Evolutionary conservation across 352 stramenopile species (phyloP), one percentile per base, ranked within the genome.

Genomic region (Globisporangium rhizosaccharum): DNA sequence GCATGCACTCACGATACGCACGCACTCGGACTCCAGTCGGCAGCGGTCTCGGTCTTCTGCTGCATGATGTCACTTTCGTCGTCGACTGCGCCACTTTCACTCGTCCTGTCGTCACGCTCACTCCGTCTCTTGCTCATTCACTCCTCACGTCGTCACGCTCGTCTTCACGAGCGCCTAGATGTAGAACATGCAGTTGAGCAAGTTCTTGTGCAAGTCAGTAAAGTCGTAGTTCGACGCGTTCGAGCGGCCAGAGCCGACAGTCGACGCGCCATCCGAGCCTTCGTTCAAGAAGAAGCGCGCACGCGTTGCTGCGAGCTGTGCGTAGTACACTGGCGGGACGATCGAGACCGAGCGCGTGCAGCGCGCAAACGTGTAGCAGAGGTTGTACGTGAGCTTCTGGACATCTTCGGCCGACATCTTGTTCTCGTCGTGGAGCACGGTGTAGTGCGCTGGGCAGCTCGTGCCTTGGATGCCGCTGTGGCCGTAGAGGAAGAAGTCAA

Each of bases 321-420:
- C 70, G 51, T 92, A 92, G 63, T 87, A 87, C 48, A 87, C 76
- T 0, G 84, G 74, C 8, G 79, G 76, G 8, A 87, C 76, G 25
- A 90, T 68, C 26, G 79, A 82, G 9, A 90, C 81, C 15, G 73
- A 84, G n/a, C 83, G 74, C 33, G 79, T 92, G 67, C 77, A 89
- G 18, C 79, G 72, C 39, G 72, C 71, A 58, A 81, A 90, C 57
- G 73, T 87, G 63, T 88, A 88, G 66, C 75, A 82, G 30, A 91
- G 46, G 33, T 55, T 66, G 56, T 84, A 84, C 23, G 67, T 76
- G 3, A 87, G 59, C 8, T 60, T 46, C 46, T 88, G 71, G 1
- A 85, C 26, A 23, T 79, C 61, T 12, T 82, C 73, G 2, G 69
- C 49, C 9, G 44, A 61, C 11, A 84, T 48, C 0, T 75, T 60